Conservation (phyloP, 176 grass and related monocot genomes). For the Avena sativa region DNA sequence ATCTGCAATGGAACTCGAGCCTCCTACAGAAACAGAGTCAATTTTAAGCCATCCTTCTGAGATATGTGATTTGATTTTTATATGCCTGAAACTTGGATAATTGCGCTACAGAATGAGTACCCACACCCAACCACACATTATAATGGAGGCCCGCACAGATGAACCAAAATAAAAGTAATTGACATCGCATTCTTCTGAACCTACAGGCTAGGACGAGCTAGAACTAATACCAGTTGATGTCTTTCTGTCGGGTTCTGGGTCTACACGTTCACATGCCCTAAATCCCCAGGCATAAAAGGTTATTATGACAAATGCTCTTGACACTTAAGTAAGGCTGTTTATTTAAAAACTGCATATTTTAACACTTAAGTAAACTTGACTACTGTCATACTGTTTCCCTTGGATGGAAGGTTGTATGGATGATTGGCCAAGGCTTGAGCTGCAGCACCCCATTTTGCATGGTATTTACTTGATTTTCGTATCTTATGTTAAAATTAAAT, state of each 20-base stretch:
- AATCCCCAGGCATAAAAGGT: not conserved
- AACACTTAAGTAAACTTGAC: not conserved
- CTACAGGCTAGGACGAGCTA: not conserved
- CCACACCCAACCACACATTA: not conserved
- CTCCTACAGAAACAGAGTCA: constrained; percentile 60
- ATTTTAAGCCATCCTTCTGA: constrained; percentile 28
- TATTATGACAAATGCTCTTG: not conserved
- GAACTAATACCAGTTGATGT: not conserved
- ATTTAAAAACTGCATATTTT: not conserved
- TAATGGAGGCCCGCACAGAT: not conserved
- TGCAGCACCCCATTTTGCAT: not conserved
- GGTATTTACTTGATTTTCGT: not conserved
- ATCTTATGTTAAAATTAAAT: not conserved
- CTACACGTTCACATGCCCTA: not conserved
- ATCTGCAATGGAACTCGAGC: constrained; percentile 83
- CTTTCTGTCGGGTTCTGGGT: not conserved
- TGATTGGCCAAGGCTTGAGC: not conserved
- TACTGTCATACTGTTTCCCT: not conserved
- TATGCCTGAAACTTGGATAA: constrained; percentile 10
- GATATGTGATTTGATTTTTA: not conserved
- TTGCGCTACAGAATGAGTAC: not conserved
- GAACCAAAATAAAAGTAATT: not conserved
- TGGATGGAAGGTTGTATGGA: constrained; percentile 4
- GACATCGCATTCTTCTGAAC: not conserved
- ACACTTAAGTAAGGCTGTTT: not conserved